These are phyloP conservation scores for Neoarthrinium moseri DNA, from an alignment of 2,329 filamentous ascomycete species.

Conservation along the genomic window DNA sequence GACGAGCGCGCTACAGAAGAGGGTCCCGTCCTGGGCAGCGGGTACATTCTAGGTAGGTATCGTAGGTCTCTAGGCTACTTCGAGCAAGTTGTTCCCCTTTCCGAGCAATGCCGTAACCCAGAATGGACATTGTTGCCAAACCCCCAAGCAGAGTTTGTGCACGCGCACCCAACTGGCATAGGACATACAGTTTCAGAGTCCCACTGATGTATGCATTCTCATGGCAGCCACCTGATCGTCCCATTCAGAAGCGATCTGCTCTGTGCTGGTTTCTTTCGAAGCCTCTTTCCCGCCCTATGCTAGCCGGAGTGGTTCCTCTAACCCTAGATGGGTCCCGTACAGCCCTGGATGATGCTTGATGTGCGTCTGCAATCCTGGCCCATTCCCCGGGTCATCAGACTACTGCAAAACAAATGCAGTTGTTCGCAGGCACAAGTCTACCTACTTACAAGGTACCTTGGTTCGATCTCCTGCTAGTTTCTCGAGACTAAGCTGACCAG, in stretches of 20 bases:
- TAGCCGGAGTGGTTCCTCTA: constrained; percentile 21
- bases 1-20: background rate
- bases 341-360: constrained; percentile 14
- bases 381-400: constrained; percentile 14
- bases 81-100: constrained; percentile 2
- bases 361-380: constrained; percentile 10
- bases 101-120: constrained; percentile 5
- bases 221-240: constrained; percentile 28
- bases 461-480: background rate
- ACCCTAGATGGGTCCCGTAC: constrained; percentile 14
- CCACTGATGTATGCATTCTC: constrained; percentile 32
- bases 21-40: constrained; percentile 3
- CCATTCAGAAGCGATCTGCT: constrained; percentile 5
- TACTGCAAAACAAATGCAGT: constrained; percentile 17
- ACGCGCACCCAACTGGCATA: background rate
- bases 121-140: too few species aligned
- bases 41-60: too few species aligned
- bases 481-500: constrained; percentile 13
- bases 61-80: constrained; percentile 8
- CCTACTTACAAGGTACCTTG: background rate
- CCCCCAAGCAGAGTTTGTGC: background rate
- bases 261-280: constrained; percentile 16
- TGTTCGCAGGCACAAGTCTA: background rate
- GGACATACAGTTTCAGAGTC: constrained; percentile 24
- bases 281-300: constrained; percentile 23